phyloP scores from a whole-genome alignment of 2,329 filamentous ascomycete species.

The Colletotrichum siamense region DNA sequence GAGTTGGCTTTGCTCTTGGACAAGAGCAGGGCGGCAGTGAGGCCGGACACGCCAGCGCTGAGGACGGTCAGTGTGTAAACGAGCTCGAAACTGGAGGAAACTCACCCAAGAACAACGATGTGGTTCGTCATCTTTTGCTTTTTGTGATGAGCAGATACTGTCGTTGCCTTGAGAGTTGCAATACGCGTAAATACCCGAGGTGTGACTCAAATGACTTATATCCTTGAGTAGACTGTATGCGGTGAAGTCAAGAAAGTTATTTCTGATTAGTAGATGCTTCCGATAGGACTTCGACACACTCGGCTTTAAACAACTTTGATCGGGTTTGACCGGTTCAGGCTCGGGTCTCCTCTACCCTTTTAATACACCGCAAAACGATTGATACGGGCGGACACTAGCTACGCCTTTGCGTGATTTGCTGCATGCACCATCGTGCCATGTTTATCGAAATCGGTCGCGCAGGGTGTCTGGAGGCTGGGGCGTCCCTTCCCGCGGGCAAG shows the following conservation, averaged over 20 bases:
- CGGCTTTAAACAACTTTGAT: neutral
- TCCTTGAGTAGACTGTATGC: neutral
- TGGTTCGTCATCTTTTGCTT: slow-evolving; percentile 55
- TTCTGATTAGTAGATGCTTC: neutral
- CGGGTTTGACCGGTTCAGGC: neutral
- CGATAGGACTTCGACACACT: neutral
- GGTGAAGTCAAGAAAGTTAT: neutral
- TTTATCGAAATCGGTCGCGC: neutral
- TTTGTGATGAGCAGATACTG: too few relatives aligned
- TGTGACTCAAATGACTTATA: neutral
- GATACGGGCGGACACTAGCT: neutral
- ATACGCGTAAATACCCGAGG: rapidly evolving
- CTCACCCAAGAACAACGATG: slow-evolving; percentile 44
- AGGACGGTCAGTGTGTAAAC: neutral
- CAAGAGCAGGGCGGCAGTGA: slow-evolving; percentile 56
- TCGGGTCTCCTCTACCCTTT: neutral
- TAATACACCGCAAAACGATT: neutral
- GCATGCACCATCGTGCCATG: neutral
- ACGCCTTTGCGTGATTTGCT: neutral
- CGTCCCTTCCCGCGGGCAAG: slow-evolving; percentile 14
- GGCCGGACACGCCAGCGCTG: slow-evolving; percentile 56
- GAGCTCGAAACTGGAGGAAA: neutral
- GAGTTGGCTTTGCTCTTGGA: slow-evolving; percentile 47
- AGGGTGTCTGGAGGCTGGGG: neutral
- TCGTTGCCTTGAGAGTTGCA: neutral